Evolutionary conservation across 768 basidiomycete species (phyloP).

Genomic region (Suillus paluster): DNA sequence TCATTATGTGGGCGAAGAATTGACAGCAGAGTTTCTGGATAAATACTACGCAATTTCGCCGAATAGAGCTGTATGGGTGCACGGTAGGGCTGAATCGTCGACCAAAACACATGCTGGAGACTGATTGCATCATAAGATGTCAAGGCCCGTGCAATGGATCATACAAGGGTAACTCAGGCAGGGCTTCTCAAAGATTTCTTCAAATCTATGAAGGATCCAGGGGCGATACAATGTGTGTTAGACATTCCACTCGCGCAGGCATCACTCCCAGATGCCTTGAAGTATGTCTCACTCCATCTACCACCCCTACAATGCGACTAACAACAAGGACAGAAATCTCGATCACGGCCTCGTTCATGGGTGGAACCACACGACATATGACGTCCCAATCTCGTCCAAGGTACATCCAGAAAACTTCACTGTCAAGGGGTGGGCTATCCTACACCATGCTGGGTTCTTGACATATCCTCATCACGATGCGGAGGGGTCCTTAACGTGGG

Average conservation of each 20-base stretch:
- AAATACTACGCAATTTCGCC: neutral
- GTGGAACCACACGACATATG: neutral
- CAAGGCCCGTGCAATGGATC: neutral
- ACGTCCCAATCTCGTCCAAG: neutral
- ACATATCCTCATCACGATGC: conserved; percentile 17
- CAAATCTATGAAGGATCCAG: neutral
- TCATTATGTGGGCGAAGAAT: neutral
- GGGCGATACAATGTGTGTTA: neutral
- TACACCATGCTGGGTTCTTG: conserved; percentile 15
- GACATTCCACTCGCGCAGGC: neutral
- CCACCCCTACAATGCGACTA: accelerated
- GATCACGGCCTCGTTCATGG: neutral
- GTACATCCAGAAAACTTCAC: neutral
- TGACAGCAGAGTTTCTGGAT: neutral
- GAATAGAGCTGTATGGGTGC: neutral
- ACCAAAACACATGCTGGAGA: neutral
- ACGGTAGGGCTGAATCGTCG: neutral
- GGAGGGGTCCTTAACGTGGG: neutral
- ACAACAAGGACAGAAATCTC: neutral
- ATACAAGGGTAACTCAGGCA: neutral
- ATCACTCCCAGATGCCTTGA: neutral
- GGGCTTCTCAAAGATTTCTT: neutral
- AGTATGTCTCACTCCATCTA: neutral
- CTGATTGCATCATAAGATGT: neutral
- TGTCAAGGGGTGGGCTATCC: conserved; percentile 5